phyloP scores from a whole-genome alignment of 345 rosid species.

The Corchorus capsularis region DNA sequence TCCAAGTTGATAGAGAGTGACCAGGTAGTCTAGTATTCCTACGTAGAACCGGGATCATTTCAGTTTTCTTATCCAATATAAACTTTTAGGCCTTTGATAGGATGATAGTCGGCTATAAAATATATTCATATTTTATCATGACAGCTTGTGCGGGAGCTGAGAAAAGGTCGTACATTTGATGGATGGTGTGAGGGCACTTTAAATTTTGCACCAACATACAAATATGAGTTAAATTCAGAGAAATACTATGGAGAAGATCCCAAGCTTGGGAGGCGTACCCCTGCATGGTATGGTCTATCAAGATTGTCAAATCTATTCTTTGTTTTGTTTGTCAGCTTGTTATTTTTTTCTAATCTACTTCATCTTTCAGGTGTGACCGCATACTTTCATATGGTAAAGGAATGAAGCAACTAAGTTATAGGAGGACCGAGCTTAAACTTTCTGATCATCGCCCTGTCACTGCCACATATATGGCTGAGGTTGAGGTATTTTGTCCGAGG shows the following conservation, averaged over 20 bases:
- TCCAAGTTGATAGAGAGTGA: constrained; percentile 66
- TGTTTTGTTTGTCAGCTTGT: constrained; percentile 13
- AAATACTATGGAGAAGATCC: constrained; percentile 76
- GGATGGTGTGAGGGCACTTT: constrained; percentile 90
- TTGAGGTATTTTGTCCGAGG: constrained; percentile 72
- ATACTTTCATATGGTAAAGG: constrained; percentile 81
- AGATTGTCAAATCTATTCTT: neutral
- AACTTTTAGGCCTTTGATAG: constrained; percentile 1
- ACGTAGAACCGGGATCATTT: neutral
- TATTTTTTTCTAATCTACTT: neutral
- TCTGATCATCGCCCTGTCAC: constrained; percentile 98
- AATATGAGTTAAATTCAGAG: constrained; percentile 74
- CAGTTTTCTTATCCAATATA: neutral
- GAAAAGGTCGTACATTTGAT: constrained; percentile 69
- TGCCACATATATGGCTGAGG: constrained; percentile 79
- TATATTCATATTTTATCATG: constrained; percentile 13
- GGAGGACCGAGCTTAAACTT: constrained; percentile 65
- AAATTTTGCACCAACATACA: constrained; percentile 85
- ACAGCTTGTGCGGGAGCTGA: constrained; percentile 72
- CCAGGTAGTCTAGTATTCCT: constrained; percentile 51
- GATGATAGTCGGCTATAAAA: constrained; percentile 13
- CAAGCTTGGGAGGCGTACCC: constrained; percentile 75
- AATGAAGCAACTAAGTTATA: constrained; percentile 67
- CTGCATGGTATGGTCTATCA: constrained; percentile 67
- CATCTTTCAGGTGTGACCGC: constrained; percentile 78